Evolutionary conservation across 768 basidiomycete species (phyloP), one percentile per base, ranked within the genome.

Genomic region (Guyanaporus albipodus): DNA sequence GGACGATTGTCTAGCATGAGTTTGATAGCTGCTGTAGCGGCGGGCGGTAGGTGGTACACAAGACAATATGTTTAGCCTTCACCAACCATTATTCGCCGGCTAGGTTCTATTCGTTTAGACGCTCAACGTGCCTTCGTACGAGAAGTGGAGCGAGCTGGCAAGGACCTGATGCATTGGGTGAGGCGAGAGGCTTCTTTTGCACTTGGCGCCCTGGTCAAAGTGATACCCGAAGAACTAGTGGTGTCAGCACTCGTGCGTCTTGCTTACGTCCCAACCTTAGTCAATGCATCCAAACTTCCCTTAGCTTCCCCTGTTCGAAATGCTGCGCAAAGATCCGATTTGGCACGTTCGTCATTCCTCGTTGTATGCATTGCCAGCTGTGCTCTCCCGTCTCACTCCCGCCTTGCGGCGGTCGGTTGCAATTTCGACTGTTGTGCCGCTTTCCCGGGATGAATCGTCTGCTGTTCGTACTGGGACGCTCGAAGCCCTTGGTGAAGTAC

Each of bases 1-100:
- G 94, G 94, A 6, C 77, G 91, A 47, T 72, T 95, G 39, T 88
- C 90, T 5, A 91, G 91, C 57, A 92, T 96, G 91, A 91, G 89
- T 61, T 70, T 96, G 41, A 88, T 95, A 72, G 92, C 92, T 31
- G 83, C 90, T 8, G 82, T 92, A 11, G 79, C 87, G 24, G 88
- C 91, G 22, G 82, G 80, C 52, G 84, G 85, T 87, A 63, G 61
- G 76, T 71, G 43, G 41, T 48, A 48, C 48, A 45, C 1, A 46
- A 36, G 42, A 42, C 36, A 42, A 38, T 46, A 41, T 34, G 24
- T 51, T 31, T 8, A 39, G 28, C 21, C 42, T 40, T 50, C 17
- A 54, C 46, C 28, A 17, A 53, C 21, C 28, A 21, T 37, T 28
- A 26, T 49, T 32, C 29, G 44, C 28, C 17, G 47, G 46, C 36